Percentiles rank a stretch among this genome's conserved stretches.
phyloP scores from a whole-genome alignment of 2,329 filamentous ascomycete genomes.

The Aspergillus sp. region DNA sequence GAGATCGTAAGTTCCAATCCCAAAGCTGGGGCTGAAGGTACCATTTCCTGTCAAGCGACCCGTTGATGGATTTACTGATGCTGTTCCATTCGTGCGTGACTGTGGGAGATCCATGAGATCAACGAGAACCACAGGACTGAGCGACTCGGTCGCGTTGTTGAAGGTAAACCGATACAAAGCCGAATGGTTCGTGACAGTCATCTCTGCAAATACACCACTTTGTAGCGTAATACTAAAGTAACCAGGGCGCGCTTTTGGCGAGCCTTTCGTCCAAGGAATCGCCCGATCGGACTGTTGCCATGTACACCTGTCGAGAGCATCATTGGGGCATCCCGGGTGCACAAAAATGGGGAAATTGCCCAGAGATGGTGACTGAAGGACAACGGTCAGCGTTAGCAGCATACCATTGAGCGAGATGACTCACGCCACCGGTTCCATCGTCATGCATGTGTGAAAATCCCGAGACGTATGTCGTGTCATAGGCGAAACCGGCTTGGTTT shows the following conservation, averaged over 20 bases:
- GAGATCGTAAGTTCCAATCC: conserved; percentile 60
- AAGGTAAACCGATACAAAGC: conserved; percentile 68
- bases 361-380: conserved; percentile 48
- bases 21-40: conserved; percentile 66
- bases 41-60: conserved; percentile 66
- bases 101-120: conserved; percentile 67
- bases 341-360: conserved; percentile 75
- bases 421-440: conserved; percentile 52
- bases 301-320: conserved; percentile 63
- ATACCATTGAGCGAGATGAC: conserved; percentile 9
- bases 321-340: conserved; percentile 61
- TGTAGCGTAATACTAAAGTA: conserved; percentile 65
- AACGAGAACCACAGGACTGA: conserved; percentile 63
- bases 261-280: conserved; percentile 51
- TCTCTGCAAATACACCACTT: conserved; percentile 63
- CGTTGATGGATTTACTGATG: conserved; percentile 57
- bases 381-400: neutral
- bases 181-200: conserved; percentile 67
- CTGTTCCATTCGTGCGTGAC: conserved; percentile 60
- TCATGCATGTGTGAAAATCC: conserved; percentile 59
- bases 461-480: conserved; percentile 52
- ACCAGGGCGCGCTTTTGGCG: conserved; percentile 61
- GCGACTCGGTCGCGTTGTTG: conserved; percentile 30
- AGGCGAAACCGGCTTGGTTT: conserved; percentile 61
- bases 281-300: conserved; percentile 59